phyloP scores from a whole-genome alignment of 148 eudicot species.

The Rhododendron simsii region DNA sequence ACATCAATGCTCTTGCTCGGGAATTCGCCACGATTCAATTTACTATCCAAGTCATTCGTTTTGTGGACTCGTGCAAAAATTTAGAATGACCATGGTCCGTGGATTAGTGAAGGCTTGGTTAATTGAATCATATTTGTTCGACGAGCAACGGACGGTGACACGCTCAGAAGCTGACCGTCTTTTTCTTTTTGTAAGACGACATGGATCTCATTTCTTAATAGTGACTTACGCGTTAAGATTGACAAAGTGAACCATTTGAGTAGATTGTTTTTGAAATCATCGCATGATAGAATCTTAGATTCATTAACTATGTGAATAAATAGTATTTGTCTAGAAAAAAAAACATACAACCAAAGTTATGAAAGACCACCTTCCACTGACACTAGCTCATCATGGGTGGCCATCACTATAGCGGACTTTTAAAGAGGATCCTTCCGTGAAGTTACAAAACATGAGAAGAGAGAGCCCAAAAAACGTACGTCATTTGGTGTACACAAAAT shows the following conservation, averaged over 20 bases:
- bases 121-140: neutral
- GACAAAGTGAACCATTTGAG: neutral
- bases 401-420: neutral
- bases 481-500: neutral
- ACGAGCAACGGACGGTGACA: neutral
- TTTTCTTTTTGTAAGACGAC: neutral
- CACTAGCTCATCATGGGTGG: conserved; percentile 9
- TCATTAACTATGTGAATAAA: neutral
- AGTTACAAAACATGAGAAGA: neutral
- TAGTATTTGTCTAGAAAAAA: neutral
- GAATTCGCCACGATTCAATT: neutral
- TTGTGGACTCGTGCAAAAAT: neutral
- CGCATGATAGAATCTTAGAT: neutral
- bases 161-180: neutral
- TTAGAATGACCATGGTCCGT: neutral
- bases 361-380: neutral
- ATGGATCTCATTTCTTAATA: neutral
- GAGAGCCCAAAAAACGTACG: neutral
- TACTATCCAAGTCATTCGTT: neutral
- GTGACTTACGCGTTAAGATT: neutral
- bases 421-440: neutral
- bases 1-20: neutral
- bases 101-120: too few relatives aligned
- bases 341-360: neutral
- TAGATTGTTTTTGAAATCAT: too few relatives aligned